phyloP scores from a whole-genome alignment of 331 rosid genomes.

The Pyracantha coccinea region DNA sequence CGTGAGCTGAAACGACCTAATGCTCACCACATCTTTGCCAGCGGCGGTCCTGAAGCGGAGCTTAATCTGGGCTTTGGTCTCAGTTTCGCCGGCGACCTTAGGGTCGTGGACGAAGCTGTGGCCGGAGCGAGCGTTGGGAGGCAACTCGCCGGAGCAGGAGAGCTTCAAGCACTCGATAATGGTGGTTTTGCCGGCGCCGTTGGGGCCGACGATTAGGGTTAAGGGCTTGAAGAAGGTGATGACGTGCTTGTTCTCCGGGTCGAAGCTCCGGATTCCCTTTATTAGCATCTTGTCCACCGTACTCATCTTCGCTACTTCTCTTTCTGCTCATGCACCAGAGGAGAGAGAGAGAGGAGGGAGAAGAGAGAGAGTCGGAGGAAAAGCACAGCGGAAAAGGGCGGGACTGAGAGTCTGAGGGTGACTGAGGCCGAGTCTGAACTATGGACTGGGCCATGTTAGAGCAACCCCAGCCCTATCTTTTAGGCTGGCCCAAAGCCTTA shows the following conservation, averaged over 20 bases:
- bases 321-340: neutral
- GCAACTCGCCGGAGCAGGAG: conserved; percentile 94
- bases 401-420: neutral
- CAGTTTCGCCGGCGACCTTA: conserved; percentile 95
- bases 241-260: conserved; percentile 92
- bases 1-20: conserved; percentile 91
- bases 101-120: conserved; percentile 99
- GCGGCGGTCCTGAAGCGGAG: conserved; percentile 90
- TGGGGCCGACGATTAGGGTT: conserved; percentile 95
- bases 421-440: neutral
- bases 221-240: conserved; percentile 93
- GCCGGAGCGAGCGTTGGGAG: conserved; percentile 96
- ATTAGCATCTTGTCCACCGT: conserved; percentile 95
- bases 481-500: no score
- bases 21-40: conserved; percentile 77
- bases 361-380: neutral
- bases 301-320: conserved; percentile 49
- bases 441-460: neutral
- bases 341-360: neutral
- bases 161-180: conserved; percentile 96
- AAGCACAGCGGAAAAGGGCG: neutral
- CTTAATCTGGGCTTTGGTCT: conserved; percentile 93
- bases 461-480: no score
- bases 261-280: conserved; percentile 94
- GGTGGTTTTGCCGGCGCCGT: conserved; percentile 96